Base-by-base conservation (phyloP, 768 basidiomycete genomes). In the Gymnopilus dilepis region DNA sequence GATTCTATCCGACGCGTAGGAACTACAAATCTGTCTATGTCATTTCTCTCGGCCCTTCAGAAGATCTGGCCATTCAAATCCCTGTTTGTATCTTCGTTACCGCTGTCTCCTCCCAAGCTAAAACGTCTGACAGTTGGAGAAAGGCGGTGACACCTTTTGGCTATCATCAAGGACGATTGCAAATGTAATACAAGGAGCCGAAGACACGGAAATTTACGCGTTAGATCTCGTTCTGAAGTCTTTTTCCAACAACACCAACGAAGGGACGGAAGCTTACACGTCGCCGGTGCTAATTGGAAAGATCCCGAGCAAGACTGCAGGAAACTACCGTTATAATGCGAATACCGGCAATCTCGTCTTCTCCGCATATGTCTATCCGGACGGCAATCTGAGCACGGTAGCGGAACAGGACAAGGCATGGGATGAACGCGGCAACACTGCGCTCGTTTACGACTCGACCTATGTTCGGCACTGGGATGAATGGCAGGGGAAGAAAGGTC, bases 71-170 rank as follows among this genome's bases (percentile, higher is more conserved):
- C 0, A 70, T 88, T 38, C 78, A 87, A 62, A 78, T 91, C 57
- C 79, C 86, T 15, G 82, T 84, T 52, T 42, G 81, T 74, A 41
- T 41, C 4, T 37, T 3, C 33, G 50, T 42, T 34, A 38, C 58
- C 7, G 21, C 24, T 37, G 31, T 26, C 21, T 31, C 9, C 52
- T 34, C 33, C 48, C 26, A 15, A 28, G 50, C 30, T 48, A 24
- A 37, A 19, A 28, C 48, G 15, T 47, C 4, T 31, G 51, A 61
- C 67, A 84, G 78, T 81, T 93, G 37, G 76, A 83, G 22, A 84
- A 86, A 50, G 90, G 86, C 8, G 92, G 91, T 21, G 87, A 91
- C 45, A 82, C 82, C 2, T 94, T 95, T 76, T 95, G 93, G 93
- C 80, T 95, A 12, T 83, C 87, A 53, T 75, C 81, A 1, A 81